These are phyloP conservation scores for Astraeus odoratus DNA, from an alignment of 768 basidiomycete genomes.

Conservation along the genomic window DNA sequence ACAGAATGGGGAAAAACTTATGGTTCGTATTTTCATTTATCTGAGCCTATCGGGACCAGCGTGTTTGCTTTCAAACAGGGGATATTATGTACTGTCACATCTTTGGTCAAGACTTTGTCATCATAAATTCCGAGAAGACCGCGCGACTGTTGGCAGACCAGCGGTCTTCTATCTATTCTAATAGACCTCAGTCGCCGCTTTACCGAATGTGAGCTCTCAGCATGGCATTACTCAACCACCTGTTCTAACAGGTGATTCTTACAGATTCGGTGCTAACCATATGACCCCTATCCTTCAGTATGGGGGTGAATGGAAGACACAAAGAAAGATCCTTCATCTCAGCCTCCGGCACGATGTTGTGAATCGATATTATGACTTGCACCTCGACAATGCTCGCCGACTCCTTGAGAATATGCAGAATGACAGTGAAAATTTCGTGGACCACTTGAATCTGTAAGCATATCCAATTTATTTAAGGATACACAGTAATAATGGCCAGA, in stretches of 20 bases:
- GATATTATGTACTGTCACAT: background rate
- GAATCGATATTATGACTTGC: constrained; percentile 3
- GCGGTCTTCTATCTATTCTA: constrained; percentile 4
- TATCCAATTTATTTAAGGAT: background rate
- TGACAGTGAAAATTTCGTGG: background rate
- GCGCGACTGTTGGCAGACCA: constrained; percentile 1
- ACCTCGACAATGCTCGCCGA: constrained; percentile 1
- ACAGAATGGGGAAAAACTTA: constrained; percentile 32
- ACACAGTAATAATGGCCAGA: background rate
- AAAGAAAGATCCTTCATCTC: constrained; percentile 11
- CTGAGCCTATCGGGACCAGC: too few species aligned
- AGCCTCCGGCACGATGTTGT: constrained; percentile 5
- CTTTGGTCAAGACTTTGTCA: constrained; percentile 1
- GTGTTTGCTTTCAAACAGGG: too few species aligned
- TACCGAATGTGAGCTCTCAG: background rate
- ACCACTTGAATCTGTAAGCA: constrained; percentile 4
- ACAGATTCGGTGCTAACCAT: too few species aligned
- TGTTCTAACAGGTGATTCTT: too few species aligned
- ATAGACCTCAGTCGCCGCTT: background rate
- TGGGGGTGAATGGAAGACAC: constrained; percentile 11
- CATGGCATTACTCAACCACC: too few species aligned
- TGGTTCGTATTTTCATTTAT: constrained; percentile 17
- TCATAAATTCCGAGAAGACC: constrained; percentile 6
- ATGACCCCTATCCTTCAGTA: constrained; percentile 8
- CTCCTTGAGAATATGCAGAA: background rate